Percentiles rank a stretch among this genome's conserved stretches.
These are phyloP conservation scores for Gelatoporia subvermispora DNA, from an alignment of 768 basidiomycete genomes.

Conservation along the genomic window DNA sequence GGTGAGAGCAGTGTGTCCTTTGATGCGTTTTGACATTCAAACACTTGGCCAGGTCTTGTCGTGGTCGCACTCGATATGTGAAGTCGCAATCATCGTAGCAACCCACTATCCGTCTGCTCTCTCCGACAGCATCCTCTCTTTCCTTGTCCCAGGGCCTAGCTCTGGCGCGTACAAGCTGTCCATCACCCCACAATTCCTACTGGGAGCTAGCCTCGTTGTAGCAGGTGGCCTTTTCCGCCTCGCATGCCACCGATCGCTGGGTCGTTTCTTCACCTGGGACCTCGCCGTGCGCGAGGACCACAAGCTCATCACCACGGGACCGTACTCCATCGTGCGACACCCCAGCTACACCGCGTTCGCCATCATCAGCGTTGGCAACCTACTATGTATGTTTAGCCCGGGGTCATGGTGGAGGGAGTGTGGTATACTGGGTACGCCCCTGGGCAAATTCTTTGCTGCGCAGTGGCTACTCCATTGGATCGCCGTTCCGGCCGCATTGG, in stretches of 20 bases:
- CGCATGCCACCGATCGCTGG: slow-evolving; percentile 12
- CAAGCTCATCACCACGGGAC: slow-evolving; percentile 15
- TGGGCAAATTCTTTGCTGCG: background rate
- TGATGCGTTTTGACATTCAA: too few relatives aligned
- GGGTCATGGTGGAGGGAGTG: slow-evolving; percentile 2
- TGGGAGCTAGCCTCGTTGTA: background rate
- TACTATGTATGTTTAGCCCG: background rate
- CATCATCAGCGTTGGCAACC: background rate
- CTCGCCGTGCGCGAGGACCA: slow-evolving; percentile 9
- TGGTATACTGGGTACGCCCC: background rate
- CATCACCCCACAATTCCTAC: slow-evolving; percentile 4
- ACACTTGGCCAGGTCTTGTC: background rate
- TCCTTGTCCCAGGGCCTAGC: background rate
- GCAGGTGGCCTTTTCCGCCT: slow-evolving; percentile 2
- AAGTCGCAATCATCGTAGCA: background rate
- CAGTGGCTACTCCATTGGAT: background rate
- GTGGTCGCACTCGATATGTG: background rate
- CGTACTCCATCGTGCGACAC: slow-evolving; percentile 22
- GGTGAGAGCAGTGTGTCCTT: too few relatives aligned
- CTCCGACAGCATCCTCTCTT: background rate
- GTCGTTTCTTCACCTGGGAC: slow-evolving; percentile 13
- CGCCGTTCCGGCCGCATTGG: background rate
- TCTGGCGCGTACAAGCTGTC: background rate
- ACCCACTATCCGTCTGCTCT: background rate
- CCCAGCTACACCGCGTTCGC: slow-evolving; percentile 13